Evolutionary conservation across 2,329 filamentous ascomycete species (phyloP).

Genomic region (Trichoderma breve): DNA sequence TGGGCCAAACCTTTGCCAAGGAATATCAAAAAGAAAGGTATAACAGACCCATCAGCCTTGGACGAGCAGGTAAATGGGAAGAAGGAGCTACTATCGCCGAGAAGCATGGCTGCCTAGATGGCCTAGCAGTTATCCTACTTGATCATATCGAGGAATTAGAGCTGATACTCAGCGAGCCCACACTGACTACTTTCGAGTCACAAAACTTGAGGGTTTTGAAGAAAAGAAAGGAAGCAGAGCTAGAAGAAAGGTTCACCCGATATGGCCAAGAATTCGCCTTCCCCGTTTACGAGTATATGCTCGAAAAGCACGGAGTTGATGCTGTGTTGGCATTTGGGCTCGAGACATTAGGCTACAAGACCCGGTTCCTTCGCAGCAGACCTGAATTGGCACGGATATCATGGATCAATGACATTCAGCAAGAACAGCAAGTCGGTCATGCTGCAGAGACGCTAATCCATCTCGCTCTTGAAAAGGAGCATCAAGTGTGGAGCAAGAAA

Average conservation of each 20-base stretch:
- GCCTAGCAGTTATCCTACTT: constrained; percentile 56
- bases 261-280: constrained; percentile 68
- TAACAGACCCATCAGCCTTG: constrained; percentile 52
- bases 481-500: constrained; percentile 87
- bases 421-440: constrained; percentile 70
- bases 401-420: constrained; percentile 91
- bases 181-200: constrained; percentile 30
- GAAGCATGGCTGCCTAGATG: constrained; percentile 54
- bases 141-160: constrained; percentile 49
- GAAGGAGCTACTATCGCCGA: constrained; percentile 58
- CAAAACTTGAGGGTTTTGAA: constrained; percentile 36
- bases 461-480: constrained; percentile 69
- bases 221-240: constrained; percentile 42
- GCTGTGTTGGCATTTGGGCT: constrained; percentile 68
- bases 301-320: constrained; percentile 64
- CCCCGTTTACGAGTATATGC: constrained; percentile 76
- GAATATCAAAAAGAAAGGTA: constrained; percentile 51
- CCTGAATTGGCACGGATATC: constrained; percentile 72
- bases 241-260: constrained; percentile 57
- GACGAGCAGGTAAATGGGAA: constrained; percentile 56
- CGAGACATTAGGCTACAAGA: constrained; percentile 69
- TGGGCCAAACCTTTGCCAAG: constrained; percentile 46
- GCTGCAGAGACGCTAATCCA: constrained; percentile 70
- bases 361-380: constrained; percentile 71
- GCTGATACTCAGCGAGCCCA: constrained; percentile 28